phyloP scores from a whole-genome alignment of 495 filamentous ascomycete species.

The Penicillium manginii region DNA sequence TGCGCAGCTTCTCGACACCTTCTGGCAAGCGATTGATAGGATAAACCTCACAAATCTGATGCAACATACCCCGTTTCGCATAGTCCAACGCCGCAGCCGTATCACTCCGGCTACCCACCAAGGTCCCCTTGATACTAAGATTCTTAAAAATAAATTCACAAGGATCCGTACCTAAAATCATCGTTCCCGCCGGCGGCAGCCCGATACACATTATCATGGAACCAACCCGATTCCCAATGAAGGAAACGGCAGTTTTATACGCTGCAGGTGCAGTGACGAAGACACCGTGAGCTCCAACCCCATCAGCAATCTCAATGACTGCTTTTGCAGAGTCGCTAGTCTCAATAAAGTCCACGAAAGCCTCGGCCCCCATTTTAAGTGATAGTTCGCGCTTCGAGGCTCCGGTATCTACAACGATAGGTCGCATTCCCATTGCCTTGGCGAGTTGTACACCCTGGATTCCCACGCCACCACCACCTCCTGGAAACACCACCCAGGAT shows the following conservation, averaged over 20 bases:
- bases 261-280: conserved; percentile 54
- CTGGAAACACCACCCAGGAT: conserved; percentile 60
- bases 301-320: conserved; percentile 47
- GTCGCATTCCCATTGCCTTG: conserved; percentile 56
- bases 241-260: conserved; percentile 43
- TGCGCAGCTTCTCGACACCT: conserved; percentile 43
- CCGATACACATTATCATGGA: conserved; percentile 53
- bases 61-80: conserved; percentile 47
- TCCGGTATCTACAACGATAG: conserved; percentile 55
- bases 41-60: conserved; percentile 46
- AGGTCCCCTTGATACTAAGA: conserved; percentile 48
- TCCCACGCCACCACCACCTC: conserved; percentile 63
- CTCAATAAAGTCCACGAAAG: conserved; percentile 53
- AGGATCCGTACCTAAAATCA: conserved; percentile 45
- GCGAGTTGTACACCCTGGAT: conserved; percentile 66
- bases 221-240: conserved; percentile 45
- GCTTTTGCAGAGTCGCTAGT: conserved; percentile 37
- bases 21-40: conserved; percentile 42
- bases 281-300: conserved; percentile 53
- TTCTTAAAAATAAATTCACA: conserved; percentile 47
- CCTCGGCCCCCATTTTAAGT: conserved; percentile 53
- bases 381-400: conserved; percentile 42
- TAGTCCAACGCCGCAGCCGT: conserved; percentile 49
- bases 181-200: conserved; percentile 33
- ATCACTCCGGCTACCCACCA: conserved; percentile 53